Base-by-base conservation (phyloP, 2,329 filamentous ascomycete genomes). In the Fusarium oligoseptatum region DNA sequence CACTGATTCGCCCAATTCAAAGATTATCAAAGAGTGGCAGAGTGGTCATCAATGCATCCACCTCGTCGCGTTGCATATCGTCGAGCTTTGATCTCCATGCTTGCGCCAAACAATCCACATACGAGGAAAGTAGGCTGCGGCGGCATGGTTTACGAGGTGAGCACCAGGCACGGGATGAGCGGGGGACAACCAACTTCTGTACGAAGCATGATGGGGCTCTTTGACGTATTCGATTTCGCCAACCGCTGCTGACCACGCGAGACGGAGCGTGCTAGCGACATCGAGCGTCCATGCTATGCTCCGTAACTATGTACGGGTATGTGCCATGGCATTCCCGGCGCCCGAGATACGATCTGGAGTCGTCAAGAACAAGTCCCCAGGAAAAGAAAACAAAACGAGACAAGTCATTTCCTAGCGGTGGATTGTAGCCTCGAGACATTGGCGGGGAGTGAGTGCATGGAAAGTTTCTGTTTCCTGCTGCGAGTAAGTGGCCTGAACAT, bases 131-230 rank as follows among this genome's bases (percentile, higher is more conserved):
- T 67, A 77, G 66, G 74, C 72, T 76, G 72, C 74, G 72, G 72
- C 69, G 70, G 63, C 68, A 78, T 74, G 70, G 68, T 77, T 76
- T 77, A 78, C 72, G 76, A 77, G 76, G 74, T 68, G 65, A 70
- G 58, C 55, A 62, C 64, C 43, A 70, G 63, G 67, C 71, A 76
- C 66, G 65, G 66, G 67, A 75, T 76, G 45, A 24, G 64, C 70
- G 45, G 67, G 61, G 34, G 64, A 68, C 67, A 68, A 45, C 71
- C 67, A 73, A 63, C 60, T 66, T 58, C 27, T 61, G 70, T 67
- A 58, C 62, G 57, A 70, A 73, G 55, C 50, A 27, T 43, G 60
- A 67, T 67, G 69, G 66, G 64, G 37, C 70, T 63, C 39, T 60
- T 52, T 72, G 75, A 75, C 71, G 74, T 72, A 62, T 73, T 73